Evolutionary conservation across 2,329 filamentous ascomycete genomes (phyloP), one percentile per base, ranked within the genome.

Genomic region (Diplodia sapinea): DNA sequence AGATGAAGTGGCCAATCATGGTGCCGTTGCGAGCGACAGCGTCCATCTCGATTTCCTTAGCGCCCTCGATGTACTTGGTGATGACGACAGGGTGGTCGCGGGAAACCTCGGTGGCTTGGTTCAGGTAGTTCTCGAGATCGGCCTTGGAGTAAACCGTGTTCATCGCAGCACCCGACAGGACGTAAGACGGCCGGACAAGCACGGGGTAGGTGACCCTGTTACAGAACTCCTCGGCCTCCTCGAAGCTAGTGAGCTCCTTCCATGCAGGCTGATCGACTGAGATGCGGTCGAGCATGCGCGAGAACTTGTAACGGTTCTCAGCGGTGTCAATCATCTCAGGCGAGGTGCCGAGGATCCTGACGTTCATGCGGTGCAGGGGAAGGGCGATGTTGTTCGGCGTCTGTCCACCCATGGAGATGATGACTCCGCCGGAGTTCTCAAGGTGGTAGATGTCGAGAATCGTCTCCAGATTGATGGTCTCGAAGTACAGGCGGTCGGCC

Each of bases 21-120:
- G 87, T 89, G 76, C 95, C 95, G 73, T 96, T 91, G 74, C 89
- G 90, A 65, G 94, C 95, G 54, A 99, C 95, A 50, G 95, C 95
- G 74, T 99, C 95, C 95, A 99, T 98, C 81, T 99, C 95, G 71
- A 99, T 98, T 80, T 99, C 95, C 85, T 99, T 98, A 71, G 95
- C 95, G 72, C 96, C 95, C 84, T 99, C 95, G 72, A 99, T 98
- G 82, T 98, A 99, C 83, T 99, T 99, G 69, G 94, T 98, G 76
- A 99, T 98, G 70, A 99, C 95, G 12, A 99, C 95, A 0, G 95
- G 95, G 79, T 98, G 92, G 70, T 98, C 94, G 70, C 92, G 89
- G 6, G 95, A 98, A 56, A 99, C 95, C 71, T 96, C 94, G 7
- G 88, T 92, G 65, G 95, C 95, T 81, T 98, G 94, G 71, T 91